Conservation (phyloP, 306 rosid genomes). For the Vachellia collinsii region DNA sequence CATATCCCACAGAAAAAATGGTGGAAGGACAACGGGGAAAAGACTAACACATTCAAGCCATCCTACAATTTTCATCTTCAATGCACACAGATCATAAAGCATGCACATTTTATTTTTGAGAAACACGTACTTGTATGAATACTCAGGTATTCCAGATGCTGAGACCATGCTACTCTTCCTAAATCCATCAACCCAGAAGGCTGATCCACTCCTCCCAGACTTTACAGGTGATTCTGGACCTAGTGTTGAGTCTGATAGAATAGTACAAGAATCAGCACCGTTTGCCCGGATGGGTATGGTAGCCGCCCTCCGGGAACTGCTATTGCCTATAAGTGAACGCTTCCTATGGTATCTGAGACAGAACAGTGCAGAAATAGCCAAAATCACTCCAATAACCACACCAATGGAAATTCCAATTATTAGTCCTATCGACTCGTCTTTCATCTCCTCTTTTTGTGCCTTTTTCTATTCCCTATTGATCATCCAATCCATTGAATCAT, state of each 20-base stretch:
- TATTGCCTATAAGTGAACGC: constrained; percentile 75
- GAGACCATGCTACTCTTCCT: constrained; percentile 66
- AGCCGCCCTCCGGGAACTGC: constrained; percentile 84
- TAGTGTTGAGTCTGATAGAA: constrained; percentile 72
- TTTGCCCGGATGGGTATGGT: constrained; percentile 71
- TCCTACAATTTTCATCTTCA: background rate
- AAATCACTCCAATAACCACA: constrained; percentile 74
- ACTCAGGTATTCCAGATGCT: constrained; percentile 80
- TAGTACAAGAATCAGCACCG: constrained; percentile 72
- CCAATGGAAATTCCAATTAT: constrained; percentile 81
- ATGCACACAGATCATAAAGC: constrained; percentile 9
- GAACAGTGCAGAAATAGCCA: constrained; percentile 69
- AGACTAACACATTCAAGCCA: background rate
- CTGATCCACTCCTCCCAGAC: constrained; percentile 50
- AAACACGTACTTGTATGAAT: constrained; percentile 71
- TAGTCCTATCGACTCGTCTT: constrained; percentile 68
- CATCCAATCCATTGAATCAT: constrained; percentile 48
- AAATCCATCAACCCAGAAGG: constrained; percentile 75
- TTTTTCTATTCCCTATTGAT: constrained; percentile 39
- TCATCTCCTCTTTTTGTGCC: constrained; percentile 54
- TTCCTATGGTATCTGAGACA: constrained; percentile 70
- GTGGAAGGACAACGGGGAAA: background rate
- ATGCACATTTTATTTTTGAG: constrained; percentile 2
- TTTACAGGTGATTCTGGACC: constrained; percentile 84
- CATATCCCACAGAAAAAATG: background rate